These are phyloP conservation scores for Penstemon eatonii DNA, from an alignment of 257 asterid genomes.

Conservation along the genomic window DNA sequence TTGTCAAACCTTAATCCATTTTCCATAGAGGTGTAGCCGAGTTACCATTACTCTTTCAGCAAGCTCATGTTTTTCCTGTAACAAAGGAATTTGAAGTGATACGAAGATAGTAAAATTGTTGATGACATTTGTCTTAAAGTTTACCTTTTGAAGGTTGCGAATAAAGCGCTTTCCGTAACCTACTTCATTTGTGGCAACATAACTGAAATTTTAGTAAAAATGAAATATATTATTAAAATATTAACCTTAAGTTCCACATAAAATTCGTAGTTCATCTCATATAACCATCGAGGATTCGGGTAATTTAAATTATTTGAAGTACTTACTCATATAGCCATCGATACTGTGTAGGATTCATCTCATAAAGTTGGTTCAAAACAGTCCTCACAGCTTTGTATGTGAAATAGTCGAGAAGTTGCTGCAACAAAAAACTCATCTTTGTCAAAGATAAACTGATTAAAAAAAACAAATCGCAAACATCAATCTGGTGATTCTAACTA, in stretches of 20 bases:
- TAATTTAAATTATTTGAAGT: background rate
- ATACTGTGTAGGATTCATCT: conserved; percentile 87
- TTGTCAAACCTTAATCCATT: conserved; percentile 71
- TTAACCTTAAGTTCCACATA: no score
- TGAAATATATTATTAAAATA: conserved; percentile 9
- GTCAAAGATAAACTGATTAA: conserved; percentile 1
- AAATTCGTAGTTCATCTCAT: no score
- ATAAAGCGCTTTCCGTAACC: conserved; percentile 70
- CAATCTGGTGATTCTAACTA: background rate
- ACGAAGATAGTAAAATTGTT: background rate
- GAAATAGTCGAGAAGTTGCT: conserved; percentile 79
- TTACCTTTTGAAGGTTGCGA: conserved; percentile 77
- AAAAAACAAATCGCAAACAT: background rate
- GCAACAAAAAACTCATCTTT: conserved; percentile 29
- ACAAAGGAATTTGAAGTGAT: background rate
- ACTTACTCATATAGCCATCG: conserved; percentile 86
- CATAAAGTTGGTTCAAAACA: conserved; percentile 79
- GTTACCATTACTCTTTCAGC: conserved; percentile 96
- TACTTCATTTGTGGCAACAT: conserved; percentile 55
- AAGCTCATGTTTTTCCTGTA: conserved; percentile 71
- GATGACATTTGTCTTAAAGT: background rate
- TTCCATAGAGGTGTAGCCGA: conserved; percentile 81
- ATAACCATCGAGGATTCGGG: no score
- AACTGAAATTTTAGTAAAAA: conserved; percentile 34
- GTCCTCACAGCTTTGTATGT: conserved; percentile 95